Evolutionary conservation across 805 yeast species (phyloP).

Genomic region (Ogataea zsoltii): DNA sequence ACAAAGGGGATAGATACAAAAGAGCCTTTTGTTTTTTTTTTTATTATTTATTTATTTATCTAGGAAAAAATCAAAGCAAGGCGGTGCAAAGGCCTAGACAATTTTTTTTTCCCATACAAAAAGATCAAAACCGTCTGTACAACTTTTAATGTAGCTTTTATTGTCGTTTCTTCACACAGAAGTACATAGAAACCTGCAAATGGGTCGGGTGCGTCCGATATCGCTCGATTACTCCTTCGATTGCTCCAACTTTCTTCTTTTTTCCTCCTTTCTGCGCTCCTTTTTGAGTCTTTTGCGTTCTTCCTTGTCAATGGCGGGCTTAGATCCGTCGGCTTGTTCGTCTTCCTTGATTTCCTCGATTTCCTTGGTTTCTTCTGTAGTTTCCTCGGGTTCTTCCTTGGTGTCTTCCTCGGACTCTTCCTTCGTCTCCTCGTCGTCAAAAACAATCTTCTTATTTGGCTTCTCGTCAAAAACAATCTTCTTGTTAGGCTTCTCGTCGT

Average conservation of each 20-base stretch:
- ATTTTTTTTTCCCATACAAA: not conserved
- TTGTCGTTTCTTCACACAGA: too few species aligned
- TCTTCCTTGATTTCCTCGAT: constrained; percentile 8
- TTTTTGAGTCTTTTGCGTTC: constrained; percentile 31
- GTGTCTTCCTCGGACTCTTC: constrained; percentile 8
- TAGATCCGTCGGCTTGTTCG: constrained; percentile 1
- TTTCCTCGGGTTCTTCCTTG: not conserved
- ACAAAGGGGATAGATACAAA: not conserved
- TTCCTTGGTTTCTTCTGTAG: constrained; percentile 9
- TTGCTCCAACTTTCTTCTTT: constrained; percentile 17
- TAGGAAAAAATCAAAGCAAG: too few species aligned
- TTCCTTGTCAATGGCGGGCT: constrained; percentile 21
- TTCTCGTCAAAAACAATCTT: constrained; percentile 21
- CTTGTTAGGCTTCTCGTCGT: constrained; percentile 12
- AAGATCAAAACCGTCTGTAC: too few species aligned
- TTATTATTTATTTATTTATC: too few species aligned
- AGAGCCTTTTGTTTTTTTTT: not conserved
- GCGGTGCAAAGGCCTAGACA: too few species aligned
- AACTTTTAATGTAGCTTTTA: too few species aligned
- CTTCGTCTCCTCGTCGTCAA: constrained; percentile 16
- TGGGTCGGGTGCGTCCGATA: not conserved
- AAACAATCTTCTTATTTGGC: constrained; percentile 22
- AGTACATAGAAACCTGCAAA: not conserved
- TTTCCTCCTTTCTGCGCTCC: constrained; percentile 26
- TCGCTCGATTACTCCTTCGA: not conserved